Evolutionary conservation across 257 asterid species (phyloP).

Genomic region (Ilex aquifolium): DNA sequence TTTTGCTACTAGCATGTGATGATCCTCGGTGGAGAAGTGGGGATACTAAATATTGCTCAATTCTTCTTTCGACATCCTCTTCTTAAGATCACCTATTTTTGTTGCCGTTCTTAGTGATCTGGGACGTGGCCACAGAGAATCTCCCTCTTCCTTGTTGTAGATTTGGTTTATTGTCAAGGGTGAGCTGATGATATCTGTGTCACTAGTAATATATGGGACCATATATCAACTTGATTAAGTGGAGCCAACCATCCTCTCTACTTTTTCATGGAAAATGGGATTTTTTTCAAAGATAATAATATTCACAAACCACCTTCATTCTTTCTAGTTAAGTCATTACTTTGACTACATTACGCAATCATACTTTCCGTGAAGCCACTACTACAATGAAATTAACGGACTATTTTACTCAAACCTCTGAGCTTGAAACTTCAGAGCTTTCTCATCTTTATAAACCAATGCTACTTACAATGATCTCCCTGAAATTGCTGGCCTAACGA

Average conservation of each 20-base stretch:
- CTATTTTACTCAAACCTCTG: background rate
- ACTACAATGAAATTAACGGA: background rate
- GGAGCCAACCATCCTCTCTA: background rate
- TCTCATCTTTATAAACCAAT: too few species aligned
- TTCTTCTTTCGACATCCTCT: too few species aligned
- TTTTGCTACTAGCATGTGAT: too few species aligned
- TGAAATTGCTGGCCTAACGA: background rate
- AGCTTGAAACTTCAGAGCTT: background rate
- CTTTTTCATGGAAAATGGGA: background rate
- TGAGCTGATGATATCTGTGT: background rate
- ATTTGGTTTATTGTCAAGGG: background rate
- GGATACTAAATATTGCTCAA: too few species aligned
- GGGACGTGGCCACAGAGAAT: background rate
- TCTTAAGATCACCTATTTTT: too few species aligned
- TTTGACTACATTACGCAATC: background rate
- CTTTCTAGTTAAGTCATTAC: background rate
- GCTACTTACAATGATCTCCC: too few species aligned
- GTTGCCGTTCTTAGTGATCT: too few species aligned
- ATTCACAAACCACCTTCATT: background rate
- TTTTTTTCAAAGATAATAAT: too few species aligned
- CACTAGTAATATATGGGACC: too few species aligned
- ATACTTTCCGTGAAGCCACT: background rate
- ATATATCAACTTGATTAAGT: background rate
- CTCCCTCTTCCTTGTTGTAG: background rate
- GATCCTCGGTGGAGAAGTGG: too few species aligned